These are phyloP conservation scores for Neofusicoccum cordaticola DNA, from an alignment of 2,329 filamentous ascomycete species.

Conservation along the genomic window DNA sequence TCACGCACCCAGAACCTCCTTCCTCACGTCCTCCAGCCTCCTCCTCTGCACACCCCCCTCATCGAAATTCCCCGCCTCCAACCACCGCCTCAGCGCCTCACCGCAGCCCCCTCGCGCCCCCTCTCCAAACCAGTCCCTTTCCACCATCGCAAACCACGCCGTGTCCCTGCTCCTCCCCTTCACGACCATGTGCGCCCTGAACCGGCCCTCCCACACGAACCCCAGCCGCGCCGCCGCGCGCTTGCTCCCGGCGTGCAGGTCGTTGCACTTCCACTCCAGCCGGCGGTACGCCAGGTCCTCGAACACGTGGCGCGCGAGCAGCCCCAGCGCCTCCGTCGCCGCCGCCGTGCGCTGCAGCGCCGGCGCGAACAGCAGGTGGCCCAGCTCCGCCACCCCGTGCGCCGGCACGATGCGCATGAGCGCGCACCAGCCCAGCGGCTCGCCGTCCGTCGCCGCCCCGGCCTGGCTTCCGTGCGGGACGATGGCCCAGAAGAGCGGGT, in stretches of 20 bases:
- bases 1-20: not conserved
- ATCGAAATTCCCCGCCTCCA: slow-evolving; percentile 57
- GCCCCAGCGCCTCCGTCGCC: slow-evolving; percentile 58
- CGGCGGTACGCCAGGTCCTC: slow-evolving; percentile 53
- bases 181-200: slow-evolving; percentile 60
- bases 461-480: too few relatives aligned
- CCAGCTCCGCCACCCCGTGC: slow-evolving; percentile 57
- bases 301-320: slow-evolving; percentile 56
- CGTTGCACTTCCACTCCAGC: slow-evolving; percentile 65
- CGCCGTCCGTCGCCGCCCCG: not conserved
- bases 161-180: slow-evolving; percentile 59
- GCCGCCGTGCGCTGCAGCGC: slow-evolving; percentile 52
- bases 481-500: slow-evolving; percentile 1
- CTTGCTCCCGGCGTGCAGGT: slow-evolving; percentile 53
- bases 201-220: slow-evolving; percentile 59
- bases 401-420: slow-evolving; percentile 38
- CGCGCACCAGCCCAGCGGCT: not conserved
- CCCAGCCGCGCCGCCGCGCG: slow-evolving; percentile 57
- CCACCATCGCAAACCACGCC: slow-evolving; percentile 58
- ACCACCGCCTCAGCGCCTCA: slow-evolving; percentile 53
- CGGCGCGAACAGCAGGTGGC: slow-evolving; percentile 52
- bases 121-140: slow-evolving; percentile 55
- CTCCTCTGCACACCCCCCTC: slow-evolving; percentile 50
- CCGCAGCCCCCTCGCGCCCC: slow-evolving; percentile 29
- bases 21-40: slow-evolving; percentile 40